Evolutionary conservation across 257 asterid species (phyloP), one percentile per base, ranked within the genome.

Genomic region (Nicotiana sylvestris): DNA sequence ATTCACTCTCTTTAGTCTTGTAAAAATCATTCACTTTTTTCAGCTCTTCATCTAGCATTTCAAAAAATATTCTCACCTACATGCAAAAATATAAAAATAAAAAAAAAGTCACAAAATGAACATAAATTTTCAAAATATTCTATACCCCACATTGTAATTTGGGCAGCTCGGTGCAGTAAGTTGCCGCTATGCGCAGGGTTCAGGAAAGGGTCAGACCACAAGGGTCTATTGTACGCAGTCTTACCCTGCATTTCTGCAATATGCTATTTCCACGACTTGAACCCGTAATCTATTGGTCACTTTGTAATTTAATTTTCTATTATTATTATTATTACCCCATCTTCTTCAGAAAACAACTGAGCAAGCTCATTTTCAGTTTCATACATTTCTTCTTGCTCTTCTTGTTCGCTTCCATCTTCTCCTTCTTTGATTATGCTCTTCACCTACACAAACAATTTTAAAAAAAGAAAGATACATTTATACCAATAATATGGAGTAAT

Each of bases 1-100:
- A 94, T 76, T 96, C 99, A 2, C 74, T 76, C 66, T 96, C 99
- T 87, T 91, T 96, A 5, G 84, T 87, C 77, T 76, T 83, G 84
- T 93, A 94, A 82, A 96, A 96, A 66, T 88, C 87, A 86, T 94
- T 91, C 76, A 96, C 98, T 86, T 96, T 96, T 68, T 90, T 90
- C 3, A 92, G 89, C 84, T 96, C 98, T 6, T 89, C 95, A 15
- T 96, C 93, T 81, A 94, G 81, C 86, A 82, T 87, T 76, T 91
- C 96, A 49, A 94, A 92, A 80, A 94, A 96, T 55, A 84, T 62
- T 39, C 84, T 89, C 51, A 94, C 92, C 99, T 94, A 84, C 65
- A 84, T 72, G 39, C 72, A 86, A 17, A 25, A 58, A 15, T 10
- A 78, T 18, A 27, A 43, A 5, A 39, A 49, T 4, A 18, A 9